Conservation (phyloP, 768 basidiomycete genomes). For the Leccinum arenicola region DNA sequence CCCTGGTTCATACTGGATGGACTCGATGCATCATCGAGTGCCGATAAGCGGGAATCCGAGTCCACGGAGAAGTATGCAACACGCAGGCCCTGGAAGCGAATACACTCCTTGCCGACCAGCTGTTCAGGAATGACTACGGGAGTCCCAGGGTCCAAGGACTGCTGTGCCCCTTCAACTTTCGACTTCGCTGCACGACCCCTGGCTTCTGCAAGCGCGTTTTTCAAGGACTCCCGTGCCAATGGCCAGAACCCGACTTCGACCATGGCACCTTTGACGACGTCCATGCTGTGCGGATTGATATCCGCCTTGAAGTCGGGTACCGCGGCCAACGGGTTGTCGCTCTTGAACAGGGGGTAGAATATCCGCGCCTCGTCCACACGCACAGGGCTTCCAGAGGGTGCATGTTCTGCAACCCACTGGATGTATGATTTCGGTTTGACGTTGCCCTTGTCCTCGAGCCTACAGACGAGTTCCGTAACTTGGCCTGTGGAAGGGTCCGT, state of each 20-base stretch:
- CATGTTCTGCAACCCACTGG: conserved; percentile 94
- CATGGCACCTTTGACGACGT: conserved; percentile 77
- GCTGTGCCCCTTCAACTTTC: conserved; percentile 38
- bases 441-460: conserved; percentile 65
- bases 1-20: conserved; percentile 52
- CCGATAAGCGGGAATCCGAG: conserved; percentile 71
- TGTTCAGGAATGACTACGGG: conserved; percentile 72
- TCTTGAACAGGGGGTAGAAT: conserved; percentile 93
- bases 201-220: conserved; percentile 64
- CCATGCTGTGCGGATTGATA: conserved; percentile 77
- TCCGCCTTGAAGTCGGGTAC: conserved; percentile 79
- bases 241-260: conserved; percentile 89
- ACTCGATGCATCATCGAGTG: conserved; percentile 52
- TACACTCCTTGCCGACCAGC: conserved; percentile 85
- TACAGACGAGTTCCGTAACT: conserved; percentile 77
- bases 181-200: conserved; percentile 61
- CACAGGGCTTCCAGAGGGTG: conserved; percentile 76
- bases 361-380: conserved; percentile 84
- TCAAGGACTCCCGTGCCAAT: conserved; percentile 66
- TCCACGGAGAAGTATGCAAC: conserved; percentile 95
- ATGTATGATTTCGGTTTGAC: conserved; percentile 93
- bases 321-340: conserved; percentile 74
- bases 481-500: conserved; percentile 68
- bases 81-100: conserved; percentile 95
- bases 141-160: conserved; percentile 46